Evolutionary conservation across 1,284 basidiomycete species (phyloP).

Genomic region (Ustilago bromivora): DNA sequence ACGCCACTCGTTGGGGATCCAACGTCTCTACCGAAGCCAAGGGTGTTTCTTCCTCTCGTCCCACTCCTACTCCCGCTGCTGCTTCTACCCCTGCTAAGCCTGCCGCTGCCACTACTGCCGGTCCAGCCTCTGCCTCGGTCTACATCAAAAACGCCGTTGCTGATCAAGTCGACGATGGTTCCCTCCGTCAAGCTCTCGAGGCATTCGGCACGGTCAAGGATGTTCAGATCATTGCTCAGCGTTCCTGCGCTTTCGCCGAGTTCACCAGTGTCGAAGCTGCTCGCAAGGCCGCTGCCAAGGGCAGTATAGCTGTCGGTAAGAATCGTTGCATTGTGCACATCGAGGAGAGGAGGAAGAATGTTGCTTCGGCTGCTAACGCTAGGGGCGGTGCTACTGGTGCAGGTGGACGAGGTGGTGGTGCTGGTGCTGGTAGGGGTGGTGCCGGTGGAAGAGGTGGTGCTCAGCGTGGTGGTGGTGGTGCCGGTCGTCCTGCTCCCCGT

Average conservation of each 20-base stretch:
- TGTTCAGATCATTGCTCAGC: slow-evolving; percentile 85
- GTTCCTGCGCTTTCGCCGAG: slow-evolving; percentile 95
- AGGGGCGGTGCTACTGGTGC: slow-evolving; percentile 50
- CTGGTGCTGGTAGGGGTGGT: slow-evolving; percentile 3
- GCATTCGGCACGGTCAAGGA: slow-evolving; percentile 88
- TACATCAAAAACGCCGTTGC: slow-evolving; percentile 76
- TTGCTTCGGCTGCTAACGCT: slow-evolving; percentile 71
- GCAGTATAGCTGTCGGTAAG: slow-evolving; percentile 81
- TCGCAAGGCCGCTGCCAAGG: slow-evolving; percentile 85
- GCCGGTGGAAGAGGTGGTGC: slow-evolving; percentile 17
- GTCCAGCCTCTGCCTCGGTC: slow-evolving; percentile 47
- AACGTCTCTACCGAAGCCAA: slow-evolving; percentile 59
- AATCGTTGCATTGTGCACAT: slow-evolving; percentile 77
- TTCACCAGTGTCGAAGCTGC: slow-evolving; percentile 84
- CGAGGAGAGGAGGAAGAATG: slow-evolving; percentile 89
- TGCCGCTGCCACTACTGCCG: slow-evolving; percentile 1
- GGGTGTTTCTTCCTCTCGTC: slow-evolving; percentile 51
- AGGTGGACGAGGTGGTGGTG: slow-evolving; percentile 14
- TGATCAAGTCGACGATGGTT: slow-evolving; percentile 78
- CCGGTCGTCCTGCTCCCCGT: slow-evolving; percentile 5
- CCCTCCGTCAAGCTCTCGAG: slow-evolving; percentile 76
- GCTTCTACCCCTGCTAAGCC: slow-evolving; percentile 54
- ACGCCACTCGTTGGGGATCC: slow-evolving; percentile 64
- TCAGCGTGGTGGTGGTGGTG: slow-evolving; percentile 17
- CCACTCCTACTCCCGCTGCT: slow-evolving; percentile 53